Conservation (phyloP, 75 land plant species). For the Picea glauca region DNA sequence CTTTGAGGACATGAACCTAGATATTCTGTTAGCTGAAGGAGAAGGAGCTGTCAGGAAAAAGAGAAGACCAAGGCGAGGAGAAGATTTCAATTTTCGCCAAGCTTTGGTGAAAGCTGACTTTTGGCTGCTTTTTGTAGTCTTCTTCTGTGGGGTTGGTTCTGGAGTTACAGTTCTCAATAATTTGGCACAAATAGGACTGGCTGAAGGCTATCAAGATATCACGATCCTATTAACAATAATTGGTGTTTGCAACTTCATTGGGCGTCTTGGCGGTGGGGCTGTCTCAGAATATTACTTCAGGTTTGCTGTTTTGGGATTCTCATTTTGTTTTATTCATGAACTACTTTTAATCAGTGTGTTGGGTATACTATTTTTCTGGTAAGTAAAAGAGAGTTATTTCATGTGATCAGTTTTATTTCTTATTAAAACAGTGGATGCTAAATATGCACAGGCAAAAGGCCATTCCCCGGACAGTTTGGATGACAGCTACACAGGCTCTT, state of each 20-base stretch:
- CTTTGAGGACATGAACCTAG: constrained; percentile 25
- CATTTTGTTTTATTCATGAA: background rate
- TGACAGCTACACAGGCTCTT: constrained; percentile 30
- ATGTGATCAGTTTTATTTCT: no score
- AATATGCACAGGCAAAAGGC: constrained; percentile 33
- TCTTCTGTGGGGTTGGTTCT: constrained; percentile 52
- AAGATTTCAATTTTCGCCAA: constrained; percentile 39
- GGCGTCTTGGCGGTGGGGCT: constrained; percentile 42
- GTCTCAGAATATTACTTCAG: constrained; percentile 33
- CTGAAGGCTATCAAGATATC: constrained; percentile 41
- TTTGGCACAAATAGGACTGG: constrained; percentile 47
- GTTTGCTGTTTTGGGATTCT: constrained; percentile 7
- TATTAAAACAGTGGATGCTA: background rate
- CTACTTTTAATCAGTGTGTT: no score
- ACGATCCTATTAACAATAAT: constrained; percentile 35
- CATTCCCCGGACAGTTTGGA: constrained; percentile 42
- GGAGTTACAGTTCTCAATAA: constrained; percentile 38
- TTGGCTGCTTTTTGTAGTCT: constrained; percentile 47
- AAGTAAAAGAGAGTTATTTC: no score
- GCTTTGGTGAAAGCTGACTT: constrained; percentile 48
- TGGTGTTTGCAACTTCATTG: constrained; percentile 41
- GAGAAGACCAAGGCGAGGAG: constrained; percentile 35
- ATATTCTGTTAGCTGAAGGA: constrained; percentile 46
- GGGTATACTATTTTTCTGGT: no score
- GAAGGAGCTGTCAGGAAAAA: constrained; percentile 37